Base-by-base conservation (phyloP, 2,329 filamentous ascomycete species). In the Aaosphaeria pasadenensis region DNA sequence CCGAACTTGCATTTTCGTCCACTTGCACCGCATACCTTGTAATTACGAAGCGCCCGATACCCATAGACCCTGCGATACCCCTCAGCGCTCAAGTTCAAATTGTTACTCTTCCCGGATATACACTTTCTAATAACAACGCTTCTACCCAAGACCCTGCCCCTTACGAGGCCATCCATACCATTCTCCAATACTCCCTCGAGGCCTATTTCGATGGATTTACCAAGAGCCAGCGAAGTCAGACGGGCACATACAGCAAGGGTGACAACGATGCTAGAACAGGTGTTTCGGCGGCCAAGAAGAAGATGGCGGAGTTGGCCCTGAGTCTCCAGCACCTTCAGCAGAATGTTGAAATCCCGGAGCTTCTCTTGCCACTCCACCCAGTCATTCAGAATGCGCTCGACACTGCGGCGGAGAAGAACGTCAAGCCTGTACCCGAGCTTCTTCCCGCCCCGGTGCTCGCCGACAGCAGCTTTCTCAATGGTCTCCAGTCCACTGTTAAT, bases 121-220 rank as follows among this genome's bases (percentile, higher is more conserved):
- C 87, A 45, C 83, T 85, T 53, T 78, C 87, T 50, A 85, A 83
- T 59, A 84, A 81, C 57, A 76, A 81, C 44, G 78, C 83, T 52
- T 80, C 84, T 58, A 84, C 89, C 58, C 87, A 91, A 69, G 86
- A 85, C 49, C 80, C 85, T 48, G 95, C 91, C 41, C 91, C 92
- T 4, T 96, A 91, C 73, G 92, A 97, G 73, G 87, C 92, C 60
- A 78, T 99, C 53, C 91, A 96, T 74, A 90, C 92, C 49, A 82
- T 96, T 62, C 83, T 99, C 57, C 91, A 96, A 72, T 87, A 91
- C 69, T 91, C 89, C 57, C 78, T 99, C 66, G 90, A 89, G 61
- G 94, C 95, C 36, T 97, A 96, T 73, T 99, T 99, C 68, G 92
- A 99, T 77, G 92, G 91, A 60, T 95, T 91, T 70, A 95, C 91